Evolutionary conservation across 768 basidiomycete species (phyloP), one percentile per base, ranked within the genome.

Genomic region (Mycena galopus): DNA sequence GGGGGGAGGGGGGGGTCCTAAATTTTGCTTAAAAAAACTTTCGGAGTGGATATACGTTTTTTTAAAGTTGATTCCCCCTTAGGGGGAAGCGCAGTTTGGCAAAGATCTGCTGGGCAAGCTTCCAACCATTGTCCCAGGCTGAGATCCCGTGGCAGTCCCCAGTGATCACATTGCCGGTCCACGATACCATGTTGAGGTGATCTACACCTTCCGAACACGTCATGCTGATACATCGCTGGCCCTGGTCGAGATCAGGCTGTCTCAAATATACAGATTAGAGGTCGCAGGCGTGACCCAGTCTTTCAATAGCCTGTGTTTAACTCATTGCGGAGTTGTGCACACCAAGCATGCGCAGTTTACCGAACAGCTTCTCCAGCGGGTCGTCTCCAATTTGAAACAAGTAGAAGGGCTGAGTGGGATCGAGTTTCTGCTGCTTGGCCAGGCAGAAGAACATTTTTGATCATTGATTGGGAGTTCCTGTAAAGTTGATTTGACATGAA

Each of bases 401-500:
- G 57, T 73, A 78, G 37, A 82, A 76, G 1, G 69, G 60, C 1
- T 33, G 17, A 2, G 55, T 12, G 4, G 66, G 71, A 66, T 83
- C 76, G 2, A 82, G 72, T 25, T 37, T 37, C 35, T 37, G 35
- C 35, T 37, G 35, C 14, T 37, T 37, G 14, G 35, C 35, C 6
- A 37, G 35, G 35, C 30, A 62, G 73, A 75, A 75, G 39, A 76
- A 53, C 76, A 39, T 78, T 81, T 33, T 78, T 77, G 30, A 82
- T 75, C 73, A 80, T 80, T 21, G 77, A 74, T 63, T 82, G 80
- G 0, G 75, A 29, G 59, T 84, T 81, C 16, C 74, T 70, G 69
- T 82, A 83, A 0, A 82, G 75, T 33, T 81, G 81, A 8, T 78
- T 73, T 0, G 77, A 76, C 73, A 83, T 76, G 68, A 80, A 82